Evolutionary conservation across 768 basidiomycete species (phyloP).

Genomic region (Podaxis sp.): DNA sequence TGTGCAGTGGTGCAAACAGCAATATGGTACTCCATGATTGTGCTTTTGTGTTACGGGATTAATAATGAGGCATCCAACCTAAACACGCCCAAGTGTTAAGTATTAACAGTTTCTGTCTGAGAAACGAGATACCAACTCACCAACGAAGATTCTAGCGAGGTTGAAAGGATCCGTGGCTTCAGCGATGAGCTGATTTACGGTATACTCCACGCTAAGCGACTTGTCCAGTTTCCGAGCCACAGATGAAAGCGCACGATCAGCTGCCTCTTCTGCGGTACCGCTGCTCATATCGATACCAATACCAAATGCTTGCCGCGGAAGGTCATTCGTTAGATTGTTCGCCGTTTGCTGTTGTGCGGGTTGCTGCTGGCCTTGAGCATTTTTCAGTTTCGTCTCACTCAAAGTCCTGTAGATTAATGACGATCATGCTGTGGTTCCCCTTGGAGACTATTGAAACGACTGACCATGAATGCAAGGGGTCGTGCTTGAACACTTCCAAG

Average conservation of each 20-base stretch:
- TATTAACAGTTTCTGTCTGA: too few species aligned
- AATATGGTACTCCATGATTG: neutral
- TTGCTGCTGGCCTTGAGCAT: constrained; percentile 48
- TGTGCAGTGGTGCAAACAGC: too few species aligned
- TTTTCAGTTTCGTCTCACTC: constrained; percentile 69
- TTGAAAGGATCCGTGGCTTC: constrained; percentile 80
- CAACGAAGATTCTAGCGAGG: constrained; percentile 75
- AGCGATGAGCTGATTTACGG: constrained; percentile 89
- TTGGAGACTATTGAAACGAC: constrained; percentile 19
- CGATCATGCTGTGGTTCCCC: neutral
- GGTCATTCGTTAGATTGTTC: constrained; percentile 22
- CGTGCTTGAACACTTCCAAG: constrained; percentile 94
- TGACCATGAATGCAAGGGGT: constrained; percentile 92
- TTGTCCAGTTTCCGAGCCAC: constrained; percentile 85
- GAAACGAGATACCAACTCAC: constrained; percentile 25
- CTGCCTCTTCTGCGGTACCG: constrained; percentile 77
- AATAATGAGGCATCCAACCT: constrained; percentile 13
- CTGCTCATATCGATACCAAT: constrained; percentile 64
- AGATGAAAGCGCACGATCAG: constrained; percentile 81
- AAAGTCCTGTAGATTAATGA: constrained; percentile 56
- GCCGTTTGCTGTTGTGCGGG: constrained; percentile 26
- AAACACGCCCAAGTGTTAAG: neutral
- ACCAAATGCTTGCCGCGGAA: constrained; percentile 30
- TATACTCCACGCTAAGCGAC: constrained; percentile 86
- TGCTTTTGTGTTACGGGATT: neutral